Percentiles rank a stretch among this genome's conserved stretches.
Conservation (phyloP, 164 flowering plant species). For the Magnolia officinalis region DNA sequence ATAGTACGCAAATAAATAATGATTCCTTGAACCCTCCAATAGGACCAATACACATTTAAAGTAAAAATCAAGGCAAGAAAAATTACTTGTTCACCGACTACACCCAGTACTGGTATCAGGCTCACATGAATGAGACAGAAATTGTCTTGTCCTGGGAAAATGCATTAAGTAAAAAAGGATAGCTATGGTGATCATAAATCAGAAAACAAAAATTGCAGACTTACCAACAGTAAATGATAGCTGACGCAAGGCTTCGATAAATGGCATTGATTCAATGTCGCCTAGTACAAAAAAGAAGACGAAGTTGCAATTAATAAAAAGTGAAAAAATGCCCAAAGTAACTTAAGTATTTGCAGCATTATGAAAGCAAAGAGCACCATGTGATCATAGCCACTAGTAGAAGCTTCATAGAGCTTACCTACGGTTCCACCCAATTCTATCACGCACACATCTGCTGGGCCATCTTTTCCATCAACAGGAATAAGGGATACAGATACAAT, state of each 20-base stretch:
- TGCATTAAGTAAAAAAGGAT: neutral
- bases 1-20: neutral
- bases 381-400: neutral
- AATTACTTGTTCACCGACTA: slow-evolving; percentile 92
- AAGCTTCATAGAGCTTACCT: slow-evolving; percentile 37
- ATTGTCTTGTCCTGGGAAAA: slow-evolving; percentile 63
- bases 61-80: slow-evolving; percentile 8
- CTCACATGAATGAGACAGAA: slow-evolving; percentile 95
- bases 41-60: slow-evolving; percentile 1
- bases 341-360: neutral
- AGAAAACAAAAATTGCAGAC: slow-evolving; percentile 11
- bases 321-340: neutral
- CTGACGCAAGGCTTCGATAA: slow-evolving; percentile 93
- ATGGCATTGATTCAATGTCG: slow-evolving; percentile 99
- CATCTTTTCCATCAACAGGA: slow-evolving; percentile 94
- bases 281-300: slow-evolving; percentile 33
- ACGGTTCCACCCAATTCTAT: slow-evolving; percentile 98
- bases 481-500: slow-evolving; percentile 71
- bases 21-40: neutral
- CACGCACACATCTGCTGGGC: slow-evolving; percentile 96
- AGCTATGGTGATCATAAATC: neutral
- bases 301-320: neutral
- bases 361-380: neutral
- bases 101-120: slow-evolving; percentile 94
- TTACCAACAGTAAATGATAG: slow-evolving; percentile 86